phyloP scores from a whole-genome alignment of 352 stramenopile genomes.

The Pythium diclinum region DNA sequence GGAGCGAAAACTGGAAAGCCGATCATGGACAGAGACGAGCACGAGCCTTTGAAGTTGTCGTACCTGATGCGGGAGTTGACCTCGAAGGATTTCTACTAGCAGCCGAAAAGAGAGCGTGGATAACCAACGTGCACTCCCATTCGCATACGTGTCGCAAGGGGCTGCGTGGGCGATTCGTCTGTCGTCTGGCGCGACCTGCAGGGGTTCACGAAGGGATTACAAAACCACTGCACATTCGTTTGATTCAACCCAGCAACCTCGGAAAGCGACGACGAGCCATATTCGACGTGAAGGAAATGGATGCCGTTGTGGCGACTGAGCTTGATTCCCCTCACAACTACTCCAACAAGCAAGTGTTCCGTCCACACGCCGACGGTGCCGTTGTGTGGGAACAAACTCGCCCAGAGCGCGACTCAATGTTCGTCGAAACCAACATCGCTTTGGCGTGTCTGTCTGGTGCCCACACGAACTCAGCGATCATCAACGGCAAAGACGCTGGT shows the following conservation, averaged over 20 bases:
- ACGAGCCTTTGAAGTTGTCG: background rate
- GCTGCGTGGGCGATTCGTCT: background rate
- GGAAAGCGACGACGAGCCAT: background rate
- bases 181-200: background rate
- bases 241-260: background rate
- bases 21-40: background rate
- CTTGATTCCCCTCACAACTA: background rate
- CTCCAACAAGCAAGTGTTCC: background rate
- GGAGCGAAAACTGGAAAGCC: background rate
- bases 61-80: background rate
- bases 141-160: background rate
- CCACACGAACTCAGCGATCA: constrained; percentile 1
- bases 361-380: background rate
- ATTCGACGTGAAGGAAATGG: background rate
- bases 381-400: background rate
- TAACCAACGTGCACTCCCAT: background rate
- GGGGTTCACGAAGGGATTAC: background rate
- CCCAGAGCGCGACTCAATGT: background rate
- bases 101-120: background rate
- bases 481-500: background rate
- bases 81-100: background rate
- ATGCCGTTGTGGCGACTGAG: background rate
- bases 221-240: background rate
- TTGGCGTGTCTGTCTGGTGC: background rate
- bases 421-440: constrained; percentile 13